Conservation (phyloP, 192 early-diverging fungal species). For the Backusella macrospora region DNA sequence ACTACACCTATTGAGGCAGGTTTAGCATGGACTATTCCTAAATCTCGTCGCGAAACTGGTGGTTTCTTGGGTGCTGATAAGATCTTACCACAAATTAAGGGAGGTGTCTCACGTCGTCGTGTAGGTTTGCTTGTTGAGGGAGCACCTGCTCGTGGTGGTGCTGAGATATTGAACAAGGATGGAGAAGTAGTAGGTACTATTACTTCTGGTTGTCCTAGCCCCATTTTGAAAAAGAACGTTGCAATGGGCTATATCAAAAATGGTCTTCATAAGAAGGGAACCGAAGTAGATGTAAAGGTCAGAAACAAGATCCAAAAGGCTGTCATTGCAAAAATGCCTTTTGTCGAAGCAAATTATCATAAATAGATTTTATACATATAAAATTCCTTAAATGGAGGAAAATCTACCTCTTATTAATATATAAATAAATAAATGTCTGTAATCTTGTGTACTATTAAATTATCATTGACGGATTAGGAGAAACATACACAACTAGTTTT, state of each 20-base stretch:
- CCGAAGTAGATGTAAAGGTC: slow-evolving; percentile 90
- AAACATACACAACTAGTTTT: too few species aligned
- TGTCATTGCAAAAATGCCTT: slow-evolving; percentile 92
- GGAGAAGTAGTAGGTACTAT: slow-evolving; percentile 77
- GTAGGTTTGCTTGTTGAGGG: slow-evolving; percentile 91
- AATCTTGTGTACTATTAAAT: slow-evolving; percentile 9
- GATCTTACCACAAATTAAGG: slow-evolving; percentile 87
- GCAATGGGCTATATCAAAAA: slow-evolving; percentile 96
- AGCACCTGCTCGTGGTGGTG: slow-evolving; percentile 85
- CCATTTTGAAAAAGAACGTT: slow-evolving; percentile 91
- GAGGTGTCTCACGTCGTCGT: slow-evolving; percentile 75
- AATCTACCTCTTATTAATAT: background rate
- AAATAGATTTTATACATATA: slow-evolving; percentile 43
- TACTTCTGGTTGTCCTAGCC: slow-evolving; percentile 92
- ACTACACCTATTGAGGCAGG: slow-evolving; percentile 92
- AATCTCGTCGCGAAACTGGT: slow-evolving; percentile 85
- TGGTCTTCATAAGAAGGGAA: slow-evolving; percentile 90
- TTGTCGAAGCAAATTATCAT: slow-evolving; percentile 84
- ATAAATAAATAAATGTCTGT: background rate
- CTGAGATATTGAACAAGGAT: slow-evolving; percentile 66
- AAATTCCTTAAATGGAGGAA: background rate
- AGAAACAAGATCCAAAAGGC: slow-evolving; percentile 85
- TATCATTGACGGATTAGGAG: background rate
- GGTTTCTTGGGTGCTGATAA: slow-evolving; percentile 90
- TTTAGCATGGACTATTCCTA: slow-evolving; percentile 93